Evolutionary conservation across 1,284 basidiomycete species (phyloP), one percentile per base, ranked within the genome.

Genomic region (Flammula alnicola): DNA sequence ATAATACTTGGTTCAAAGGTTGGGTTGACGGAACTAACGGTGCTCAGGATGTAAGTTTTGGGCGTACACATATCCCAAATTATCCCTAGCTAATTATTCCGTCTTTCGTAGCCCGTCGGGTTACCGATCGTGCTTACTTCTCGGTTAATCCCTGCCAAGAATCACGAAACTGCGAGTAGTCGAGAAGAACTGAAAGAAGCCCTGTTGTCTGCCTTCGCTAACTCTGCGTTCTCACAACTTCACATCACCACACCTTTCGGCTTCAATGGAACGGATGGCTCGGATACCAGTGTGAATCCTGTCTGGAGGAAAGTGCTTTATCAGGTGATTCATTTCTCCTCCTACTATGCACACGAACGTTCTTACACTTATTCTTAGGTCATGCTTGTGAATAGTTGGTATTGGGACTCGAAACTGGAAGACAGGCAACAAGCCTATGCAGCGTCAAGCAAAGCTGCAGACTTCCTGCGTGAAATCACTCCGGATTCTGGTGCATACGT

Each of bases 401-500:
- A 67, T 20, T 80, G 69, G 68, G 76, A 81, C 54, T 70, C 70
- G 7, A 76, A 73, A 2, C 47, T 63, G 0, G 63, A 54, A 14
- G 71, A 77, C 30, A 72, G 74, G 36, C 48, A 59, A 31, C 53
- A 55, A 1, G 51, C 61, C 9, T 80, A 79, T 55, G 43, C 59
- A n/a, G 53, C 56, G 5, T 66, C 70, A 4, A 70, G 65, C 40
- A 59, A 62, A 26, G 62, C 71, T 5, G 67, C 72, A 5, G 69
- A 78, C 51, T 59, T 65, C 47, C 63, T 80, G 60, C 64, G 77
- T 27, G 69, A 65, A 36, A 67, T 81, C 36, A 74, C 79, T 3
- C 77, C 76, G 0, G 73, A 72, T 45, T 75, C 74, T 44, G 77
- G 46, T n/a, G 55, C 79, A n/a, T 81, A 82, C 56, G 61, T 74